Evolutionary conservation across 2,329 filamentous ascomycete genomes (phyloP).

Genomic region (Cylindrodendrum hubeiense): DNA sequence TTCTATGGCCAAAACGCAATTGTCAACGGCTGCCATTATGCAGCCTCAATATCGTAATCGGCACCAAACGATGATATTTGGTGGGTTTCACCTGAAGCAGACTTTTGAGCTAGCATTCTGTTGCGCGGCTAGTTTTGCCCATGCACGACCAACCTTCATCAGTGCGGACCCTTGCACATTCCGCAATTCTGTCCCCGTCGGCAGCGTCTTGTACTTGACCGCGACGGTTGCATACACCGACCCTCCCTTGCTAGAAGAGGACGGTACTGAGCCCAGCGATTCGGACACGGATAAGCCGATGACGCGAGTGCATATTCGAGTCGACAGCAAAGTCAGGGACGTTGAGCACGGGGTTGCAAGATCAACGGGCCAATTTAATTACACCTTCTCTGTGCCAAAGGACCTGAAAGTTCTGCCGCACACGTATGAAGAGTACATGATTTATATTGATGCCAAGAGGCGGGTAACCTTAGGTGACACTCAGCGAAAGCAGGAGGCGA

Average conservation of each 20-base stretch:
- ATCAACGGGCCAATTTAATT: slow-evolving; percentile 47
- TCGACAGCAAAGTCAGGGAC: slow-evolving; percentile 47
- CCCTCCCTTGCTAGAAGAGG: slow-evolving; percentile 45
- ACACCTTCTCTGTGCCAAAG: slow-evolving; percentile 47
- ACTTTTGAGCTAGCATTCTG: slow-evolving; percentile 49
- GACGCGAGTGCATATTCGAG: slow-evolving; percentile 46
- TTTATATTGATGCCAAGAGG: slow-evolving; percentile 46
- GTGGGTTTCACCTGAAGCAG: slow-evolving; percentile 48
- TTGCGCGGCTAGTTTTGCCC: slow-evolving; percentile 48
- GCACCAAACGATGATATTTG: slow-evolving; percentile 48
- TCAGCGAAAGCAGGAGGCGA: slow-evolving; percentile 33
- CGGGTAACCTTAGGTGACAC: slow-evolving; percentile 41
- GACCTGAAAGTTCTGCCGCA: slow-evolving; percentile 44
- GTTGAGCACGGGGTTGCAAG: slow-evolving; percentile 47
- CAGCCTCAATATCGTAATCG: slow-evolving; percentile 47
- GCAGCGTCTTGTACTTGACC: slow-evolving; percentile 45
- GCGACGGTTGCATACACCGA: slow-evolving; percentile 48
- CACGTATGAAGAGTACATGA: slow-evolving; percentile 48
- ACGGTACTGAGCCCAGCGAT: slow-evolving; percentile 40
- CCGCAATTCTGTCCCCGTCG: slow-evolving; percentile 46
- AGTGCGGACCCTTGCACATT: slow-evolving; percentile 48
- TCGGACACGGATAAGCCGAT: slow-evolving; percentile 38
- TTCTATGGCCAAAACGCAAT: slow-evolving; percentile 44
- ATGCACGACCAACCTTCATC: slow-evolving; percentile 47
- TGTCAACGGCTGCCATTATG: slow-evolving; percentile 46